Evolutionary conservation across 345 rosid species (phyloP).

Genomic region (Salix purpurea): DNA sequence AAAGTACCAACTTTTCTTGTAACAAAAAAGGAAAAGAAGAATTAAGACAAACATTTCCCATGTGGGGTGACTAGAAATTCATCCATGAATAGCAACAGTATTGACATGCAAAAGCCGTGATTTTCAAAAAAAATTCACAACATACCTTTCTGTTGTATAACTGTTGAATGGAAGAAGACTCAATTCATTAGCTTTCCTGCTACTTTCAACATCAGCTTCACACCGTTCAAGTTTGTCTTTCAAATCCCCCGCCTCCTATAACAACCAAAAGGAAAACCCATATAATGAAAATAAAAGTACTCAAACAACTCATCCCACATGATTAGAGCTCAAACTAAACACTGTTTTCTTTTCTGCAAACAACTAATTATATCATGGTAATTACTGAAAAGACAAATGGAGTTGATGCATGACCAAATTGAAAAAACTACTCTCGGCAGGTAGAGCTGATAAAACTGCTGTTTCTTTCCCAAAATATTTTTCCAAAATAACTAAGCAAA

Average conservation of each 20-base stretch:
- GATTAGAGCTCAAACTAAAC: too few species aligned
- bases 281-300: not conserved
- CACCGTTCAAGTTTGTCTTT: constrained; percentile 63
- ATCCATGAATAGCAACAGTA: not conserved
- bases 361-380: not conserved
- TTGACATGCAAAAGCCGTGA: not conserved
- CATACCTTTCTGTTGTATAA: constrained; percentile 54
- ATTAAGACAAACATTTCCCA: too few species aligned
- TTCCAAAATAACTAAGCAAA: too few species aligned
- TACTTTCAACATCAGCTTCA: constrained; percentile 73
- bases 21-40: too few species aligned
- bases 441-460: not conserved
- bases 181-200: constrained; percentile 65
- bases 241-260: constrained; percentile 63
- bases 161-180: constrained; percentile 64
- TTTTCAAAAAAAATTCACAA: constrained; percentile 2
- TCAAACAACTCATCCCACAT: too few species aligned
- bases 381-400: not conserved
- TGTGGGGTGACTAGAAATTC: too few species aligned
- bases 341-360: not conserved
- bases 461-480: too few species aligned
- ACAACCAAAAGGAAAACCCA: constrained; percentile 13
- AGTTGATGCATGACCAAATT: not conserved
- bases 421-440: not conserved
- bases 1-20: too few species aligned